phyloP scores from a whole-genome alignment of 257 asterid species.

The Scutellaria baicalensis region DNA sequence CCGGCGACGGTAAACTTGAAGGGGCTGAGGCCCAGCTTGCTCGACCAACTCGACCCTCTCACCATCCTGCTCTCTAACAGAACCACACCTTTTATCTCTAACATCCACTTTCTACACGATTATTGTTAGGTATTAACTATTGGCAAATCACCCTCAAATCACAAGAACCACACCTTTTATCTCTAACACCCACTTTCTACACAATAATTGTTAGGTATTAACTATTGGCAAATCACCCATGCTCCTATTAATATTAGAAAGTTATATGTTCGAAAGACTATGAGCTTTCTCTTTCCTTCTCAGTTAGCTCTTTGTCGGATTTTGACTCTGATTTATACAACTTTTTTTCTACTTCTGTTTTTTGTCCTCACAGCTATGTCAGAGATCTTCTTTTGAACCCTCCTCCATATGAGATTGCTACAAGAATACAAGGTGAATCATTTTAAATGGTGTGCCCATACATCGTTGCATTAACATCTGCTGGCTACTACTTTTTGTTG shows the following conservation, averaged over 20 bases:
- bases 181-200: neutral
- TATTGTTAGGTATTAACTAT: no score
- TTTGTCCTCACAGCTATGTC: conserved; percentile 50
- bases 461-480: neutral
- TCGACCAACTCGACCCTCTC: no score
- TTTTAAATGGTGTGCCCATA: neutral
- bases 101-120: no score
- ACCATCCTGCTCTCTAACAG: no score
- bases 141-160: no score
- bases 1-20: no score
- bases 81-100: neutral
- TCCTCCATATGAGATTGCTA: conserved; percentile 83
- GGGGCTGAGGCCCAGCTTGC: no score
- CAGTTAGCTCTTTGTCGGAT: neutral
- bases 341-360: conserved; percentile 1
- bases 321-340: neutral
- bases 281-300: neutral
- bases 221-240: neutral
- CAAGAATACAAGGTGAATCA: conserved; percentile 64
- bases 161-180: neutral
- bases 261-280: neutral
- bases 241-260: neutral
- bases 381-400: conserved; percentile 95
- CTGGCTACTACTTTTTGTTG: neutral
- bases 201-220: neutral